Evolutionary conservation across 148 eudicot species (phyloP).

Genomic region (Silene uniflora): DNA sequence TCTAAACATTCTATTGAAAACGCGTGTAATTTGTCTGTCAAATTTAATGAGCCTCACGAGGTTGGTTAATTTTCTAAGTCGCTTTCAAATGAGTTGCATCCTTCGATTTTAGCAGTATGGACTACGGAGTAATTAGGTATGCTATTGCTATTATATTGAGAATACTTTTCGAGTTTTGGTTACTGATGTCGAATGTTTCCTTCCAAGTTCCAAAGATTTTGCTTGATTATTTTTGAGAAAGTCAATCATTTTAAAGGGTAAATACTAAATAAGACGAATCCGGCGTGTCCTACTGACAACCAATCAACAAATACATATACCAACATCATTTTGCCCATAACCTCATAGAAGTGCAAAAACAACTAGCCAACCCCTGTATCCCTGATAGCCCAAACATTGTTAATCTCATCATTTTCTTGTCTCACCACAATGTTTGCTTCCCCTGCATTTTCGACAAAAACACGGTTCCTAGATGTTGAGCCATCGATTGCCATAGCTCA

Average conservation of each 20-base stretch:
- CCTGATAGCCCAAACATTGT: not conserved
- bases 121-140: too few relatives aligned
- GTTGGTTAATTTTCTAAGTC: too few relatives aligned
- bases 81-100: too few relatives aligned
- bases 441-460: constrained; percentile 19
- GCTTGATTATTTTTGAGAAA: too few relatives aligned
- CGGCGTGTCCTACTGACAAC: constrained; percentile 7
- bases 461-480: constrained; percentile 29
- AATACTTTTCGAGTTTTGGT: too few relatives aligned
- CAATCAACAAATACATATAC: not conserved
- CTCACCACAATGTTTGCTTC: constrained; percentile 26
- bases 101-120: too few relatives aligned
- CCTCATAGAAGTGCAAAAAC: not conserved
- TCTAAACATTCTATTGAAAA: too few relatives aligned
- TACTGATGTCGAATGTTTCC: too few relatives aligned
- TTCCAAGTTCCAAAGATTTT: too few relatives aligned
- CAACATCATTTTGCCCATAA: not conserved
- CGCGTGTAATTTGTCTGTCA: too few relatives aligned
- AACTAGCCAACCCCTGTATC: not conserved
- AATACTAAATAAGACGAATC: constrained; percentile 9
- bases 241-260: not conserved
- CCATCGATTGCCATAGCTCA: not conserved
- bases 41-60: too few relatives aligned
- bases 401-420: not conserved
- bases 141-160: too few relatives aligned